phyloP scores from a whole-genome alignment of 257 asterid species.

The Thymus quinquecostatus region DNA sequence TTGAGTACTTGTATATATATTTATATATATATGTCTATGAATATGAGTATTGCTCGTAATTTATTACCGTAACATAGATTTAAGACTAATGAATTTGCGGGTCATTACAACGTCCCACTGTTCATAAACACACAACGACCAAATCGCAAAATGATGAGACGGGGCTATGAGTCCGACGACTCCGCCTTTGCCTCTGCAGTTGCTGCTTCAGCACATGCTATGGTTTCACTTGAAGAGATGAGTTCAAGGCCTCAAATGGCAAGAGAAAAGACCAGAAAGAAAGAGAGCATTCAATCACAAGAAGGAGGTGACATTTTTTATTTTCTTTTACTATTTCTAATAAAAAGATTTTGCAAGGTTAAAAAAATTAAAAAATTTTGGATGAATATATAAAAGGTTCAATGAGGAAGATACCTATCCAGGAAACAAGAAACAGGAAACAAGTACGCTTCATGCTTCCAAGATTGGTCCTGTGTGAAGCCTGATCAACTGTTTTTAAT shows the following conservation, averaged over 20 bases:
- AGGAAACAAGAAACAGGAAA: conserved; percentile 91
- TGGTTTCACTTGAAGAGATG: conserved; percentile 47
- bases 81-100: no score
- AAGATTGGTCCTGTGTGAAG: conserved; percentile 80
- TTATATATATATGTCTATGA: no score
- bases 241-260: conserved; percentile 17
- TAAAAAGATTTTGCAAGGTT: background rate
- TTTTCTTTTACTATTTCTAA: background rate
- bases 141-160: conserved; percentile 26
- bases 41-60: no score
- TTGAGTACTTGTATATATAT: no score
- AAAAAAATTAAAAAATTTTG: background rate
- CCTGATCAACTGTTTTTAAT: conserved; percentile 74
- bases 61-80: no score
- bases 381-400: conserved; percentile 35
- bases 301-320: conserved; percentile 29
- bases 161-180: conserved; percentile 43
- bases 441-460: conserved; percentile 97
- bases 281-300: conserved; percentile 40
- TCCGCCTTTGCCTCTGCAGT: conserved; percentile 53
- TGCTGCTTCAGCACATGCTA: conserved; percentile 72
- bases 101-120: no score
- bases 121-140: conserved; percentile 21
- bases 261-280: conserved; percentile 34
- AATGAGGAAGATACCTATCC: conserved; percentile 33